Base-by-base conservation (phyloP, 805 yeast genomes). In the Candida khao-thaluensis region DNA sequence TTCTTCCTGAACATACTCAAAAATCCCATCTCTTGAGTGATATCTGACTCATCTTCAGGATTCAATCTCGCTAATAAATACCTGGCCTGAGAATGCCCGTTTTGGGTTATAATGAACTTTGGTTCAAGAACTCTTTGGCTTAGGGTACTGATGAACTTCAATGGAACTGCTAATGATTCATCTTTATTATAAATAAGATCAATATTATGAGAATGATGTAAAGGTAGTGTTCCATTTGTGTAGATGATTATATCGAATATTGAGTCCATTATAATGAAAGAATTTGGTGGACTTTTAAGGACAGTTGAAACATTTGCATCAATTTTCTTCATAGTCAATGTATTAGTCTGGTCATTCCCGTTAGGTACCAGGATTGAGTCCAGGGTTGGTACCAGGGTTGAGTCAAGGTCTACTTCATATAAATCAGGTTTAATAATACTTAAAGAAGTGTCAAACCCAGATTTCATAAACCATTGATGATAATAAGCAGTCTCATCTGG, bases 401-500 rank as follows among this genome's bases (percentile, higher is more conserved):
- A 8, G 10, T 10, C 45, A 15, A 39, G 25, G 4, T 7, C 21
- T 8, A 51, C 18, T 15, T 43, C 40, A 41, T 51, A 59, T n/a
- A 65, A 41, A n/a, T 37, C 40, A 1, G 74, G 74, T 25, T 49
- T 46, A 22, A 69, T 60, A 34, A 55, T 54, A 7, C 39, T 39
- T 14, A 50, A 30, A 1, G 69, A 54, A 5, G 37, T 36, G 3
- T 49, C 44, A 10, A 42, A 30, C 6, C 47, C 39, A 17, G 53
- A 37, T 29, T 43, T 52, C 33, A 56, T 38, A 29, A 64, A 64
- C 54, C 59, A 50, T 31, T 57, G 55, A 42, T 67, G 70, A 42
- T 66, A 57, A 43, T 45, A 59, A 10, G 73, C 68, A n/a, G 73
- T 66, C 46, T 70, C 75, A 40, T 71, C 76, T 0, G 75, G 76